phyloP scores from a whole-genome alignment of 2,329 filamentous ascomycete species.

The Fonsecaea multimorphosa region DNA sequence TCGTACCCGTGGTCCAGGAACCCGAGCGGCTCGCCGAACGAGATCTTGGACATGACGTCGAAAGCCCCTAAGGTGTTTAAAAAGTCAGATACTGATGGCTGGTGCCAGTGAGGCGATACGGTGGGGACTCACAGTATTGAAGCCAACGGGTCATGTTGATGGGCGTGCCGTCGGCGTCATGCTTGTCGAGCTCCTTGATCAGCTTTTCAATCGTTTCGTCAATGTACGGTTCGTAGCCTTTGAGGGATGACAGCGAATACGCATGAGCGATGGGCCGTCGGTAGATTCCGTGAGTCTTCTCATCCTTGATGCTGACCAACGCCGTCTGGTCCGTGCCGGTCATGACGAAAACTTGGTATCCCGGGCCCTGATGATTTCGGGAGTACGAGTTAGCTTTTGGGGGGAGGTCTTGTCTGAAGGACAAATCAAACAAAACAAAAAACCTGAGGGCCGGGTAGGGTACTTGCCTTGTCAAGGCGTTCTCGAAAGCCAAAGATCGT shows the following conservation, averaged over 20 bases:
- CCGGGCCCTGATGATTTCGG: conserved; percentile 9
- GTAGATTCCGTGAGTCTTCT: conserved; percentile 16
- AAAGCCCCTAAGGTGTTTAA: conserved; percentile 15
- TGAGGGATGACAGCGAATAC: conserved; percentile 8
- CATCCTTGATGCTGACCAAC: conserved; percentile 20
- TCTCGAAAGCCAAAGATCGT: conserved; percentile 14
- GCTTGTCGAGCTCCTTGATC: conserved; percentile 16
- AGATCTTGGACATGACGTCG: conserved; percentile 22
- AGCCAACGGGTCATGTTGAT: conserved; percentile 23
- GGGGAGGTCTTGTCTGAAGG: background rate
- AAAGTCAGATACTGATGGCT: too few relatives aligned
- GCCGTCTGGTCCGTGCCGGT: conserved; percentile 18
- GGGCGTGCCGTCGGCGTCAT: conserved; percentile 8
- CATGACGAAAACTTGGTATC: conserved; percentile 16
- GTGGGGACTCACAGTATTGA: conserved; percentile 9
- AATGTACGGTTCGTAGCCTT: conserved; percentile 19
- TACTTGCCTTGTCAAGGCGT: conserved; percentile 14
- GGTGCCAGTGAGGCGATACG: background rate
- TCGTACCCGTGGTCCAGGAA: conserved; percentile 16
- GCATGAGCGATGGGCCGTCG: conserved; percentile 17
- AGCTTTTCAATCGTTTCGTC: conserved; percentile 18
- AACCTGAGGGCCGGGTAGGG: too few relatives aligned
- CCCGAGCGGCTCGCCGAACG: conserved; percentile 16
- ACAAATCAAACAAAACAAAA: background rate
- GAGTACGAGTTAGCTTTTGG: conserved; percentile 1